Conservation (phyloP, 2,329 filamentous ascomycete species). For the Fusarium tuaranense region DNA sequence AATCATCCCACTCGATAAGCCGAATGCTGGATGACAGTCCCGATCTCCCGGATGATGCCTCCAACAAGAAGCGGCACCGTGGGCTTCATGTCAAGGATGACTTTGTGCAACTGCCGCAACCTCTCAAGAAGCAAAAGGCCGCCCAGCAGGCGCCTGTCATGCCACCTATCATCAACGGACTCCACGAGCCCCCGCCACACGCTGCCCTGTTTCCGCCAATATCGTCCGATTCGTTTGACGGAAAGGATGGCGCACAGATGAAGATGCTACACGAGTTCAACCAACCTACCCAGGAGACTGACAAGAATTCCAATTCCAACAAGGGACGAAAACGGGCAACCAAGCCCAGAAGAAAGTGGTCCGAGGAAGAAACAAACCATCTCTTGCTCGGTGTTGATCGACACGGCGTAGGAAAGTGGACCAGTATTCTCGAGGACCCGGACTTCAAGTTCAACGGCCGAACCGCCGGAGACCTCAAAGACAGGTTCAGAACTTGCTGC, state of each 20-base stretch:
- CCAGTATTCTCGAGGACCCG: constrained; percentile 70
- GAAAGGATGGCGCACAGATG: constrained; percentile 58
- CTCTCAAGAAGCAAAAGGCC: constrained; percentile 73
- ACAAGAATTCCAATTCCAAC: constrained; percentile 41
- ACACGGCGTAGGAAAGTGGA: constrained; percentile 75
- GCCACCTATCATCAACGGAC: constrained; percentile 74
- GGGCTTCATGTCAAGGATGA: constrained; percentile 66
- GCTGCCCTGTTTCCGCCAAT: constrained; percentile 74
- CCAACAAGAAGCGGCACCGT: constrained; percentile 67
- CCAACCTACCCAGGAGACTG: constrained; percentile 49
- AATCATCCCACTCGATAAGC: constrained; percentile 58
- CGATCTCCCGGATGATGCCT: constrained; percentile 57
- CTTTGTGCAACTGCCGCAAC: constrained; percentile 72
- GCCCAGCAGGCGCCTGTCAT: constrained; percentile 64
- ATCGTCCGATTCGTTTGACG: constrained; percentile 66
- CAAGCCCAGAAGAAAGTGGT: constrained; percentile 72
- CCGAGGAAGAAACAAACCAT: constrained; percentile 73
- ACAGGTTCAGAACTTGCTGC: constrained; percentile 75
- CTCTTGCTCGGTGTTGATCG: constrained; percentile 70
- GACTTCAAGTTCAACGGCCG: constrained; percentile 71
- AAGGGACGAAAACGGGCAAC: constrained; percentile 66
- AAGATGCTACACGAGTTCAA: constrained; percentile 57
- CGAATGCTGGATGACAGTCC: constrained; percentile 60
- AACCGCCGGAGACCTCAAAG: constrained; percentile 72
- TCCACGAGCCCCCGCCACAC: constrained; percentile 71